Conservation (phyloP, 2,329 filamentous ascomycete genomes). For the Aspergillus flavus region DNA sequence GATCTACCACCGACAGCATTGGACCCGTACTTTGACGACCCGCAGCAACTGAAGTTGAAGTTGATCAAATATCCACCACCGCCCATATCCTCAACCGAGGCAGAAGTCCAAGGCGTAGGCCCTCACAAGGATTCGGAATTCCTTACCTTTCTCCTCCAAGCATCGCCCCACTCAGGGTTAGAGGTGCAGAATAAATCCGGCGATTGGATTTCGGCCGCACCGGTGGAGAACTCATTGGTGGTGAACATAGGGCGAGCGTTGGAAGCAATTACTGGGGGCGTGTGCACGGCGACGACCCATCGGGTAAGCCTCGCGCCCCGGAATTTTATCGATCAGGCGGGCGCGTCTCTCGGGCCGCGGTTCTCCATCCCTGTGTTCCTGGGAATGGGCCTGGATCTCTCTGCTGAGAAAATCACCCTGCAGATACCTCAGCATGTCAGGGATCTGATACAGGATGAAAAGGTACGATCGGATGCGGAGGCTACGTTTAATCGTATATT, state of each 20-base stretch:
- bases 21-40: slow-evolving; percentile 36
- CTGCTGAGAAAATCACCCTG: slow-evolving; percentile 31
- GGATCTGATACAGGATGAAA: slow-evolving; percentile 32
- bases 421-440: slow-evolving; percentile 34
- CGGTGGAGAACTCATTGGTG: slow-evolving; percentile 49
- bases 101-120: slow-evolving; percentile 43
- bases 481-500: slow-evolving; percentile 40
- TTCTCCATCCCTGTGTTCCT: slow-evolving; percentile 42
- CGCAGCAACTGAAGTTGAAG: slow-evolving; percentile 40
- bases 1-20: slow-evolving; percentile 32
- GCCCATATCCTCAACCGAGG: slow-evolving; percentile 11
- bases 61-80: slow-evolving; percentile 50
- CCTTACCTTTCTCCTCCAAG: slow-evolving; percentile 53
- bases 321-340: slow-evolving; percentile 30
- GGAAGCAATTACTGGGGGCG: slow-evolving; percentile 38
- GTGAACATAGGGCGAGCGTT: slow-evolving; percentile 51
- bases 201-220: slow-evolving; percentile 49
- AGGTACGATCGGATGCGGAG: slow-evolving; percentile 40
- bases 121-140: slow-evolving; percentile 55
- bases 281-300: slow-evolving; percentile 41
- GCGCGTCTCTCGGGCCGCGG: slow-evolving; percentile 31
- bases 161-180: slow-evolving; percentile 46
- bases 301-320: slow-evolving; percentile 33
- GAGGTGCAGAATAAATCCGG: slow-evolving; percentile 53
- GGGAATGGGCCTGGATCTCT: slow-evolving; percentile 38